Evolutionary conservation across 2,329 filamentous ascomycete genomes (phyloP), one percentile per base, ranked within the genome.

Genomic region (Xylariaceae sp.): DNA sequence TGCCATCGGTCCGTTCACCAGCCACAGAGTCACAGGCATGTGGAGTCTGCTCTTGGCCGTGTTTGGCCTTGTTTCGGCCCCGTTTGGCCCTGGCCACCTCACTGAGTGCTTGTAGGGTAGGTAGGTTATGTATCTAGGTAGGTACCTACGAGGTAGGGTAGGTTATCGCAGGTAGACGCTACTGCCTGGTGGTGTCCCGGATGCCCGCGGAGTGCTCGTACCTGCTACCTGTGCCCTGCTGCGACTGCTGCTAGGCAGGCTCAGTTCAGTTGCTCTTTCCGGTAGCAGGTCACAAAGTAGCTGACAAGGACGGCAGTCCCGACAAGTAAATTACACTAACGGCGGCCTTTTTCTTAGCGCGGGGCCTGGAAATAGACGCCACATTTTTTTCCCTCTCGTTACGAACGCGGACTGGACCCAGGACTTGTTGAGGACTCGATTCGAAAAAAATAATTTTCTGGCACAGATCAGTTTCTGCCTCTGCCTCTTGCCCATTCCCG

Each of bases 361-460:
- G 62, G 62, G 62, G 62, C 62, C 62, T 55, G 37, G 55, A 64
- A 55, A 58, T 52, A 54, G 60, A 60, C 60, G 62, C 62, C 62
- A 64, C 62, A 64, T 62, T 64, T 64, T 64, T 62, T 64, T 51
- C 54, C 23, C 23, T 39, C 55, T 58, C 55, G 59, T 62, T 60
- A 62, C 52, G 52, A 51, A 58, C 59, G 59, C 59, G 56, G 54
- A 59, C 39, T 51, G 23, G 23, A 30, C 23, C 23, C 23, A 30
- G 23, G 23, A 30, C 23, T 30, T 30, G 23, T 59, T 47, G 49
- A 62, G 52, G 53, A 52, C 56, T 59, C n/a, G 54, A 62, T 45
- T 37, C 53, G 47, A 64, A 60, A 62, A 64, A 62, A 58, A 34
- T 57, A 53, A 62, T 50, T 60, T 56, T 30, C 60, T 13, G 53